phyloP scores from a whole-genome alignment of 441 rosid genomes.

The Daphne laureola region DNA sequence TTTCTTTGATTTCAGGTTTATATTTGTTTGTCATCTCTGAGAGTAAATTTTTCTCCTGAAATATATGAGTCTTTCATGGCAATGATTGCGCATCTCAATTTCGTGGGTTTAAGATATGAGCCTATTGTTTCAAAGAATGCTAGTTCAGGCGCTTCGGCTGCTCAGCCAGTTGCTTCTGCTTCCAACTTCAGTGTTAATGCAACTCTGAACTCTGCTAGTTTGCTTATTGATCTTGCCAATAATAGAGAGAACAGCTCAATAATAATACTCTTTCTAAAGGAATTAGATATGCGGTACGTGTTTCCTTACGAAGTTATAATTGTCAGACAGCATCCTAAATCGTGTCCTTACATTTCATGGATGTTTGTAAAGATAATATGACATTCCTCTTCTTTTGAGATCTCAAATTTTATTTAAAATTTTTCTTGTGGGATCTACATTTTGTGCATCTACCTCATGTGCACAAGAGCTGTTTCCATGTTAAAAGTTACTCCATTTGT shows the following conservation, averaged over 20 bases:
- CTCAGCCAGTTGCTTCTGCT: constrained; percentile 26
- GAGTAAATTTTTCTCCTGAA: constrained; percentile 48
- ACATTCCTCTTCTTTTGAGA: too few relatives aligned
- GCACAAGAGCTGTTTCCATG: too few relatives aligned
- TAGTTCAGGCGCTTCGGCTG: constrained; percentile 18
- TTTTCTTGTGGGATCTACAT: too few relatives aligned
- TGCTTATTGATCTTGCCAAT: constrained; percentile 61
- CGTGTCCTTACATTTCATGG: background rate
- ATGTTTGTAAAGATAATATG: too few relatives aligned
- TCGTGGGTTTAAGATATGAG: constrained; percentile 32
- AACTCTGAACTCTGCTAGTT: constrained; percentile 39
- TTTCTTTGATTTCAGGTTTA: constrained; percentile 53
- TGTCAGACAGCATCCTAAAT: background rate
- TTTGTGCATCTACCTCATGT: too few relatives aligned
- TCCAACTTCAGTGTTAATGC: constrained; percentile 49
- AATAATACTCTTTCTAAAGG: constrained; percentile 38
- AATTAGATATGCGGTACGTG: constrained; percentile 48
- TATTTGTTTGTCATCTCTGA: constrained; percentile 32
- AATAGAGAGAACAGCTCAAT: constrained; percentile 55
- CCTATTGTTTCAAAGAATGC: constrained; percentile 17
- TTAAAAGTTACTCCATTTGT: too few relatives aligned
- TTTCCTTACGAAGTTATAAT: background rate
- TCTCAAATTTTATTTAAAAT: too few relatives aligned
- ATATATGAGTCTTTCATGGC: constrained; percentile 45
- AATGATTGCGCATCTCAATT: constrained; percentile 43